phyloP scores from a whole-genome alignment of 2,329 filamentous ascomycete genomes.

The Pyrenophora seminiperda region DNA sequence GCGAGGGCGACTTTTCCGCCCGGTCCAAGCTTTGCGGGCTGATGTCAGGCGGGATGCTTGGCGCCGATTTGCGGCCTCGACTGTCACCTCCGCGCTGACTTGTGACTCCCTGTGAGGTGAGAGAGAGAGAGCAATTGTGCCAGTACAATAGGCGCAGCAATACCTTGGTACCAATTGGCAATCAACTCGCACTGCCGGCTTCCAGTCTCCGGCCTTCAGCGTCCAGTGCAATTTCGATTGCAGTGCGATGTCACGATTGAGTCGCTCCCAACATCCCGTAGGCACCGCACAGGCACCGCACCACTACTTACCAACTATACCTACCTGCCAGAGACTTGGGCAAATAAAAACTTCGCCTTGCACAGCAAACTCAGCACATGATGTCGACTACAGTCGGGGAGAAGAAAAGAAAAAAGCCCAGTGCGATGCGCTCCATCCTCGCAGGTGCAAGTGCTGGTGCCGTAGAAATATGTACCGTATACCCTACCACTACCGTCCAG shows the following conservation, averaged over 20 bases:
- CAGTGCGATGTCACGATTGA: constrained; percentile 17
- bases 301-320: too few species aligned
- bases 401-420: constrained; percentile 62
- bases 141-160: background rate
- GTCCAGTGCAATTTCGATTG: background rate
- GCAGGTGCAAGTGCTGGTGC: constrained; percentile 93
- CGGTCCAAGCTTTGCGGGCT: constrained; percentile 19
- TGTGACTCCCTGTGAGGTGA: background rate
- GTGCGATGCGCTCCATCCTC: constrained; percentile 83
- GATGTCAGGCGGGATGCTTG: constrained; percentile 26
- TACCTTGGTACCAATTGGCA: background rate
- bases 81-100: constrained; percentile 9
- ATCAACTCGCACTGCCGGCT: background rate
- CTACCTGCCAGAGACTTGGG: constrained; percentile 10
- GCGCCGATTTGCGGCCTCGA: constrained; percentile 12
- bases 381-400: constrained; percentile 40
- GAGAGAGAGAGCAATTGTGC: background rate
- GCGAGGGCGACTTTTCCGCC: constrained; percentile 31
- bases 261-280: constrained; percentile 9
- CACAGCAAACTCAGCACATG: background rate
- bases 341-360: constrained; percentile 8
- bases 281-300: too few species aligned
- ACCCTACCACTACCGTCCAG: background rate
- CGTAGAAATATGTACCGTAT: constrained; percentile 78
- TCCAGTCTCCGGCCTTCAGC: too few species aligned